Conservation (phyloP, 2,329 filamentous ascomycete species). For the Beauveria brongniartii region DNA sequence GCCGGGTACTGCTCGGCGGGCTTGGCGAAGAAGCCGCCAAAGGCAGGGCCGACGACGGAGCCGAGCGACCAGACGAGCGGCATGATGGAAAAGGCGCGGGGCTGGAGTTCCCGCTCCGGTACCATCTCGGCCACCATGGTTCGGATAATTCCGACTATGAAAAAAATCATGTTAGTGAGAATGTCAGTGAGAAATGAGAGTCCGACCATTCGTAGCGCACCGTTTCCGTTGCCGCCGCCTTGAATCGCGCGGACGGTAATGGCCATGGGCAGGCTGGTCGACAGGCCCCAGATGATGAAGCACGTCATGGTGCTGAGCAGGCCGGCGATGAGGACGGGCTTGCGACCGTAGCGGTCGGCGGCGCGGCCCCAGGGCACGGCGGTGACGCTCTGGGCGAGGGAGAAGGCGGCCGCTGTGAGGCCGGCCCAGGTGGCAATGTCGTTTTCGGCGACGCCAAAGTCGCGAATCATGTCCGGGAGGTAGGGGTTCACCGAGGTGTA, state of each 20-base stretch:
- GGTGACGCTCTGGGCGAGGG: constrained; percentile 61
- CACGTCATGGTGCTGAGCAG: constrained; percentile 72
- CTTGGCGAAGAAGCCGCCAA: constrained; percentile 80
- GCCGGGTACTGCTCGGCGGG: constrained; percentile 67
- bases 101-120: constrained; percentile 76
- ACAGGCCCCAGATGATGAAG: constrained; percentile 77
- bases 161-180: neutral
- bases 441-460: constrained; percentile 62
- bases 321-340: constrained; percentile 69
- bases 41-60: constrained; percentile 76
- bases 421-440: constrained; percentile 77
- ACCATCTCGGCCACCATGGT: constrained; percentile 93
- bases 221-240: constrained; percentile 80
- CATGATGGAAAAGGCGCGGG: constrained; percentile 87
- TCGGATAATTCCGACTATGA: constrained; percentile 72
- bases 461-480: constrained; percentile 74
- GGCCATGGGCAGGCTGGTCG: constrained; percentile 70
- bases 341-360: constrained; percentile 73
- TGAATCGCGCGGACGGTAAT: constrained; percentile 69
- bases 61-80: constrained; percentile 83
- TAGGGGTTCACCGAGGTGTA: constrained; percentile 65
- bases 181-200: neutral
- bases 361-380: constrained; percentile 69
- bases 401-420: constrained; percentile 63
- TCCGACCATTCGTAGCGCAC: constrained; percentile 27